Conservation (phyloP, 2,329 filamentous ascomycete species). For the Colletotrichum sidae region DNA sequence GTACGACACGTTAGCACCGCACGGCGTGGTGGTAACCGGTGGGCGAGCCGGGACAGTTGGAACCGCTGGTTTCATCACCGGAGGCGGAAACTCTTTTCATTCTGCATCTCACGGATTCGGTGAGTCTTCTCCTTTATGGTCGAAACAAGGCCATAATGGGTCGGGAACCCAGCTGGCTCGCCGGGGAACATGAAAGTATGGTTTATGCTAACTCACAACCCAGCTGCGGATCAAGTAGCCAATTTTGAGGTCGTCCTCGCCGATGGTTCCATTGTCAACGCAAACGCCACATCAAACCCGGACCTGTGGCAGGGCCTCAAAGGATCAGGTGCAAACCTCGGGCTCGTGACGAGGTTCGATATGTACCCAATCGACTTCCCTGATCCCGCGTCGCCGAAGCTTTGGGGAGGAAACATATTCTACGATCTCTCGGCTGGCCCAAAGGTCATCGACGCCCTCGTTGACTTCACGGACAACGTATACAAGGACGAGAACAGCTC, state of each 20-base stretch:
- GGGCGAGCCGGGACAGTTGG: slow-evolving; percentile 52
- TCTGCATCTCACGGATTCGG: slow-evolving; percentile 52
- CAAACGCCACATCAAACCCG: slow-evolving; percentile 49
- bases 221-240: slow-evolving; percentile 56
- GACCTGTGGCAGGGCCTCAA: slow-evolving; percentile 61
- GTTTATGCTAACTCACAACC: too few species aligned
- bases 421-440: slow-evolving; percentile 40
- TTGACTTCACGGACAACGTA: slow-evolving; percentile 47
- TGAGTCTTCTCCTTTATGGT: too few species aligned
- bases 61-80: slow-evolving; percentile 48
- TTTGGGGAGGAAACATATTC: slow-evolving; percentile 48
- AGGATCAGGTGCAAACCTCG: slow-evolving; percentile 61
- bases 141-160: too few species aligned
- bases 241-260: slow-evolving; percentile 61
- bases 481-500: slow-evolving; percentile 47
- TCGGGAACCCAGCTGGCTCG: too few species aligned
- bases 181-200: too few species aligned
- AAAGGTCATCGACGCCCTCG: slow-evolving; percentile 45
- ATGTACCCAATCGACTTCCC: slow-evolving; percentile 46
- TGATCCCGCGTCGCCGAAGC: slow-evolving; percentile 40
- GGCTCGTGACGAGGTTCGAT: slow-evolving; percentile 50
- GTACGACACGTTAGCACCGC: slow-evolving; percentile 48
- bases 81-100: slow-evolving; percentile 52
- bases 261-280: slow-evolving; percentile 55
- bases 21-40: slow-evolving; percentile 48